phyloP scores from a whole-genome alignment of 2,329 filamentous ascomycete genomes.

The Ascochyta clinopodiicola region DNA sequence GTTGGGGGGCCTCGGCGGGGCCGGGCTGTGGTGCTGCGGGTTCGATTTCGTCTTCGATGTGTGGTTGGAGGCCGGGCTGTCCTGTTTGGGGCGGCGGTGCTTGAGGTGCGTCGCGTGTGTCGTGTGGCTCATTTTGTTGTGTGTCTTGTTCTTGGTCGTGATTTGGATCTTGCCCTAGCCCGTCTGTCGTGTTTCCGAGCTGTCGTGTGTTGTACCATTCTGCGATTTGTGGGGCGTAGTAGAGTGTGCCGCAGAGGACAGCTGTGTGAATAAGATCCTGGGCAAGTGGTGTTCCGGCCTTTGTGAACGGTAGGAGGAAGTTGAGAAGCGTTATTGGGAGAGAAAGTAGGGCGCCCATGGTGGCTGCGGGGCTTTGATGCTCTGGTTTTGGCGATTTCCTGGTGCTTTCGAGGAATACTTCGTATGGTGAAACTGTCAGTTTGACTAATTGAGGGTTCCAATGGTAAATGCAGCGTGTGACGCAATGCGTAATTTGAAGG shows the following conservation, averaged over 20 bases:
- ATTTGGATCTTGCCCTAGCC: not conserved
- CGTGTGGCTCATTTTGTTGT: not conserved
- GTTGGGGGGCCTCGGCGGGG: constrained; percentile 3
- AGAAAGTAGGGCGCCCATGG: constrained; percentile 41
- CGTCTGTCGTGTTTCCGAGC: constrained; percentile 13
- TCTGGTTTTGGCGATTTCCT: not conserved
- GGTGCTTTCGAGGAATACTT: not conserved
- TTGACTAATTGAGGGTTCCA: not conserved
- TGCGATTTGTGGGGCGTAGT: constrained; percentile 55
- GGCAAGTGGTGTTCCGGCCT: constrained; percentile 53
- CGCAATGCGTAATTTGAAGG: not conserved
- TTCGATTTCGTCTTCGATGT: constrained; percentile 20
- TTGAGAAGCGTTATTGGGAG: constrained; percentile 47
- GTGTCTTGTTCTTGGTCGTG: not conserved
- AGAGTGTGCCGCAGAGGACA: constrained; percentile 53
- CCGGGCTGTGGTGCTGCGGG: constrained; percentile 36
- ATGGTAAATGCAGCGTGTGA: too few relatives aligned
- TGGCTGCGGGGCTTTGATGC: constrained; percentile 12
- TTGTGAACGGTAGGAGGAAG: constrained; percentile 56
- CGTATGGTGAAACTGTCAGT: not conserved
- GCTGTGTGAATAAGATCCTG: constrained; percentile 57
- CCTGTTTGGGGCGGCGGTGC: not conserved
- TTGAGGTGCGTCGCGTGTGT: not conserved
- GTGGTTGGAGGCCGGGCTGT: constrained; percentile 1
- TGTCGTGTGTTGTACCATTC: constrained; percentile 46